Conservation (phyloP, 345 rosid genomes). For the Gossypium bickii region DNA sequence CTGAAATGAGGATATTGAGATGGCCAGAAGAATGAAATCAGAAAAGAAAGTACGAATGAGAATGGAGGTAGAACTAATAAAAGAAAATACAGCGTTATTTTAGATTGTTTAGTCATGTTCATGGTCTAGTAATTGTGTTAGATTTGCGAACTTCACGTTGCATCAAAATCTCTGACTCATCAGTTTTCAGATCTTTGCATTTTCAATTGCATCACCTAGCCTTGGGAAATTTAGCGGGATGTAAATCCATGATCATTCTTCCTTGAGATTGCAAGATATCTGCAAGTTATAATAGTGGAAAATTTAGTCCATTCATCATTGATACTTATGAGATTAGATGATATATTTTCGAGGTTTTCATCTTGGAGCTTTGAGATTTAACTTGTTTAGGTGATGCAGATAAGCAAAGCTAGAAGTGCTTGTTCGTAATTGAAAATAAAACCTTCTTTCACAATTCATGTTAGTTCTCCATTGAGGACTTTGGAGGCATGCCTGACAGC, state of each 20-base stretch:
- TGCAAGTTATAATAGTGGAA: conserved; percentile 20
- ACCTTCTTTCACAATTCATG: not conserved
- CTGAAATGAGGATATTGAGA: not conserved
- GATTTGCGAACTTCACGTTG: conserved; percentile 56
- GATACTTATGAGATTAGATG: not conserved
- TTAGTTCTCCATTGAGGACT: not conserved
- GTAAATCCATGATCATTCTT: conserved; percentile 67
- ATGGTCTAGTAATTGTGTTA: not conserved
- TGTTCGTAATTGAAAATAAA: conserved; percentile 25
- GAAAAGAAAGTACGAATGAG: conserved; percentile 2
- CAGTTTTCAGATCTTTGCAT: conserved; percentile 42
- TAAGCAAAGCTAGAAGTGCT: conserved; percentile 48
- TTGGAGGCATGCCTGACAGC: not conserved
- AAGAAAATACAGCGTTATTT: not conserved
- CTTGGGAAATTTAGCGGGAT: conserved; percentile 49
- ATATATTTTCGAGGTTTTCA: not conserved
- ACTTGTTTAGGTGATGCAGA: not conserved
- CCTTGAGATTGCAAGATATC: conserved; percentile 61
- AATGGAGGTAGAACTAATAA: not conserved
- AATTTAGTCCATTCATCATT: not conserved
- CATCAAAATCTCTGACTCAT: conserved; percentile 49
- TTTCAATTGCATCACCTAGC: conserved; percentile 57
- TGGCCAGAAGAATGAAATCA: not conserved
- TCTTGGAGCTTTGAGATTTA: not conserved
- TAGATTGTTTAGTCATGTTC: conserved; percentile 2